These are phyloP conservation scores for Leptographium wingfieldii DNA, from an alignment of 2,329 filamentous ascomycete species.

Conservation along the genomic window DNA sequence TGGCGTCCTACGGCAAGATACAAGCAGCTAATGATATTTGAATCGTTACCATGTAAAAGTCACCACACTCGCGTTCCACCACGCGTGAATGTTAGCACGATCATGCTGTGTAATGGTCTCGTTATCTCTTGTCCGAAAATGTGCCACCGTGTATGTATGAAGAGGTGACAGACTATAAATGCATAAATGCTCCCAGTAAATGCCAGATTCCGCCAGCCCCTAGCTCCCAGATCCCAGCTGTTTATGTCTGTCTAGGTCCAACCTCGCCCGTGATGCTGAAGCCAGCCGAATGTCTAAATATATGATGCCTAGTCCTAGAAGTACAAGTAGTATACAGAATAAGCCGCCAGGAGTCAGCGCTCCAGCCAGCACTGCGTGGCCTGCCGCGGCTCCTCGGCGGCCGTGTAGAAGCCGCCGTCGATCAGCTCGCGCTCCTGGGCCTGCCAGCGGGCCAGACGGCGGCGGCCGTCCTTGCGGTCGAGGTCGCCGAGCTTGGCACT, in stretches of 20 bases:
- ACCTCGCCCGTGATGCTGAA: not conserved
- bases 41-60: no score
- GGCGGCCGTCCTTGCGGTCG: conserved; percentile 57
- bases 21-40: no score
- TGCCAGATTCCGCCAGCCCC: no score
- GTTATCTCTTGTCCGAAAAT: no score
- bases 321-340: not conserved
- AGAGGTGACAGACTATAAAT: no score
- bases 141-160: no score
- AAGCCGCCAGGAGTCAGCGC: not conserved
- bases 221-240: no score
- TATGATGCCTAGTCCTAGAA: not conserved
- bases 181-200: not conserved
- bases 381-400: conserved; percentile 12
- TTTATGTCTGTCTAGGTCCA: not conserved
- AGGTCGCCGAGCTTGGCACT: conserved; percentile 59
- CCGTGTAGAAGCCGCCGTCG: conserved; percentile 53
- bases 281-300: not conserved
- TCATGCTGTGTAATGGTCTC: no score
- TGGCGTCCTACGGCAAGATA: no score
- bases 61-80: no score
- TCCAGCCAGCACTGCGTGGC: conserved; percentile 16
- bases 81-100: no score
- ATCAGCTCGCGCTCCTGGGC: conserved; percentile 49
- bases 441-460: conserved; percentile 59